A percentile compares a stretch with the other conserved stretches of the same genome.
Evolutionary conservation across 257 asterid species (phyloP).

Genomic region (Avicennia marina): DNA sequence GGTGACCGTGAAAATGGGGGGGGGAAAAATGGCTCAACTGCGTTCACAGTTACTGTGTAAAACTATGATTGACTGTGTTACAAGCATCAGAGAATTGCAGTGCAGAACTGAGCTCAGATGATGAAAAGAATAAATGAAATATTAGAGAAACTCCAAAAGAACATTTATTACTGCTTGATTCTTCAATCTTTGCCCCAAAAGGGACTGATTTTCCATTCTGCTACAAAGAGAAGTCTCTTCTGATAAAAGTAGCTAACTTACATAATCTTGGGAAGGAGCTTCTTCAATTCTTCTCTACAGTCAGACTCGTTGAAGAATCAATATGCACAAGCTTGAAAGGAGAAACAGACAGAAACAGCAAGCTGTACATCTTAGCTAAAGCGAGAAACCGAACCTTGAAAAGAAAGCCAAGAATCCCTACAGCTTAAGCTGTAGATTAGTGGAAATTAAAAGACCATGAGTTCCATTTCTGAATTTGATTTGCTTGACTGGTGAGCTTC

Average conservation of each 20-base stretch:
- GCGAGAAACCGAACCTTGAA: slow-evolving; percentile 11
- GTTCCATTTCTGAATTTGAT: slow-evolving; percentile 1
- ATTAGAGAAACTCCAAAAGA: neutral
- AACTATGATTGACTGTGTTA: slow-evolving; percentile 20
- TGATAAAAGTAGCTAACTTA: neutral
- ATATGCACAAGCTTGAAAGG: slow-evolving; percentile 15
- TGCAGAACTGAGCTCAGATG: slow-evolving; percentile 8
- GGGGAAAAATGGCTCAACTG: slow-evolving; percentile 15
- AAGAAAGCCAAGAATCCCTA: slow-evolving; percentile 5
- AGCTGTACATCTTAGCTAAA: slow-evolving; percentile 21
- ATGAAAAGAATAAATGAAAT: neutral
- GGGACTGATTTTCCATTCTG: slow-evolving; percentile 17
- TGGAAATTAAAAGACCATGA: slow-evolving; percentile 8
- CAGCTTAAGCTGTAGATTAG: slow-evolving; percentile 17
- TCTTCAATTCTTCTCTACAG: slow-evolving; percentile 14
- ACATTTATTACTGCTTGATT: slow-evolving; percentile 26
- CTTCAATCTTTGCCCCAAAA: neutral
- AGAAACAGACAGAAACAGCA: slow-evolving; percentile 13
- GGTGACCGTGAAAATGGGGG: slow-evolving; percentile 2
- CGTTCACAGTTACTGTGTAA: slow-evolving; percentile 18
- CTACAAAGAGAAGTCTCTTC: slow-evolving; percentile 9
- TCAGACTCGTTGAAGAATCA: slow-evolving; percentile 6
- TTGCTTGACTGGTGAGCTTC: slow-evolving; percentile 8
- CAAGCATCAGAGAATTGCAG: slow-evolving; percentile 28
- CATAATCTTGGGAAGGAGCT: neutral